These are phyloP conservation scores for Oxyria digyna DNA, from an alignment of 148 eudicot species.

Conservation along the genomic window DNA sequence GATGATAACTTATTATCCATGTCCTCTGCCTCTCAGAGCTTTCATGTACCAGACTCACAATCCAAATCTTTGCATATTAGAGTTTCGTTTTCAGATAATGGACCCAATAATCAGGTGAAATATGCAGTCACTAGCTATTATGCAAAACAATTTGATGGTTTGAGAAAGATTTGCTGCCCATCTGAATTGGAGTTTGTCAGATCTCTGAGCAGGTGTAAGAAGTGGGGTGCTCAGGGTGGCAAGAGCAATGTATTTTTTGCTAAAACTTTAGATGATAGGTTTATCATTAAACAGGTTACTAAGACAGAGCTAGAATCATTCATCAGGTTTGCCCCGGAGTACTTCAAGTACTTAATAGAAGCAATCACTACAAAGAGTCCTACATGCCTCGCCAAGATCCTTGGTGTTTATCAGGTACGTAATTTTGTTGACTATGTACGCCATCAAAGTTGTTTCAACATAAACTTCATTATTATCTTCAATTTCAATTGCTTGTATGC, in stretches of 20 bases:
- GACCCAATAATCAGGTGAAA: constrained; percentile 63
- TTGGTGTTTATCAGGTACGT: constrained; percentile 98
- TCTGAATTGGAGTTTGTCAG: constrained; percentile 70
- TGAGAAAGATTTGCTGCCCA: constrained; percentile 85
- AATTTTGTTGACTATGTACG: no score
- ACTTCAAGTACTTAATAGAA: constrained; percentile 71
- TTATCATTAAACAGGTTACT: constrained; percentile 92
- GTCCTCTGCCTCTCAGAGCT: constrained; percentile 41
- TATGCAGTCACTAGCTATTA: constrained; percentile 71
- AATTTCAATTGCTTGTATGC: neutral
- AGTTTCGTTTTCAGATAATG: constrained; percentile 54
- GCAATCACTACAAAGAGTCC: constrained; percentile 70
- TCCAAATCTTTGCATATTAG: constrained; percentile 56
- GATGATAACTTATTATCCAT: constrained; percentile 55
- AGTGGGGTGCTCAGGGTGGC: constrained; percentile 98
- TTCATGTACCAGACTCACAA: constrained; percentile 50
- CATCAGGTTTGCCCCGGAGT: constrained; percentile 70
- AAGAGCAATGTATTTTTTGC: constrained; percentile 88
- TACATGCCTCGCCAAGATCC: constrained; percentile 82
- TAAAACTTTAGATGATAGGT: constrained; percentile 84
- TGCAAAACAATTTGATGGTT: constrained; percentile 77
- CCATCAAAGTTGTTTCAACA: no score
- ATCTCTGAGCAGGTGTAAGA: constrained; percentile 89
- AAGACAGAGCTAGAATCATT: constrained; percentile 96
- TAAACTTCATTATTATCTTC: no score